phyloP scores from a whole-genome alignment of 768 basidiomycete species.

The Boletellus ananas region DNA sequence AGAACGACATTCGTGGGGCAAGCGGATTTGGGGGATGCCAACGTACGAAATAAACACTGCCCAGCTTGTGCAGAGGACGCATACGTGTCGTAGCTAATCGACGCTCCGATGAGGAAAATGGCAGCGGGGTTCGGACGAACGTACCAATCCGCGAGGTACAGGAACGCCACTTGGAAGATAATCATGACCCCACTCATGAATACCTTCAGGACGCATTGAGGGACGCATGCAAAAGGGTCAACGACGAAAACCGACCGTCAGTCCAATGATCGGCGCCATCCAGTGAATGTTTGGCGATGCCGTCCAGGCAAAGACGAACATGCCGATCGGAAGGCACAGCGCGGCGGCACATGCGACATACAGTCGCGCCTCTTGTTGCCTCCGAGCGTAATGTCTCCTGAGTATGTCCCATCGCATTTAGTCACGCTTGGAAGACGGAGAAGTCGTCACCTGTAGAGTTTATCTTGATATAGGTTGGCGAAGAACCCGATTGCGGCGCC shows the following conservation, averaged over 20 bases:
- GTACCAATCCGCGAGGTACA: constrained; percentile 51
- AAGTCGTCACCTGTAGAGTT: constrained; percentile 40
- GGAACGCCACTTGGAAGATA: constrained; percentile 43
- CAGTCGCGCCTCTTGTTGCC: constrained; percentile 54
- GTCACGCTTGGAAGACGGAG: constrained; percentile 8
- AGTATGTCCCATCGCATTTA: constrained; percentile 4
- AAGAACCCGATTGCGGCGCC: constrained; percentile 46
- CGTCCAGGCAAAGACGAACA: constrained; percentile 73
- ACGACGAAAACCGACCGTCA: constrained; percentile 15
- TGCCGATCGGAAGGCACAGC: constrained; percentile 49
- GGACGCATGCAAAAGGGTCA: background rate
- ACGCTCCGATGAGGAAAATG: background rate
- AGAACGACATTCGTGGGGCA: background rate
- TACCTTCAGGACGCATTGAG: constrained; percentile 28
- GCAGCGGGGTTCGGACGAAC: constrained; percentile 1
- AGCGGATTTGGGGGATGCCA: background rate
- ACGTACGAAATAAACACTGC: constrained; percentile 44
- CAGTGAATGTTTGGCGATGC: constrained; percentile 54
- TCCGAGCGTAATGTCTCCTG: constrained; percentile 19
- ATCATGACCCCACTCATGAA: constrained; percentile 38
- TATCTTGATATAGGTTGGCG: constrained; percentile 45
- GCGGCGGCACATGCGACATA: constrained; percentile 53
- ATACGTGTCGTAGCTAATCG: constrained; percentile 39
- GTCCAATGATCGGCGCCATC: constrained; percentile 39
- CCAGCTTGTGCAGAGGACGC: constrained; percentile 55